A percentile compares a stretch with the other conserved stretches of the same genome.
Evolutionary conservation across 1,139 yeast genomes (phyloP).

Genomic region (Hanseniaspora uvarum): DNA sequence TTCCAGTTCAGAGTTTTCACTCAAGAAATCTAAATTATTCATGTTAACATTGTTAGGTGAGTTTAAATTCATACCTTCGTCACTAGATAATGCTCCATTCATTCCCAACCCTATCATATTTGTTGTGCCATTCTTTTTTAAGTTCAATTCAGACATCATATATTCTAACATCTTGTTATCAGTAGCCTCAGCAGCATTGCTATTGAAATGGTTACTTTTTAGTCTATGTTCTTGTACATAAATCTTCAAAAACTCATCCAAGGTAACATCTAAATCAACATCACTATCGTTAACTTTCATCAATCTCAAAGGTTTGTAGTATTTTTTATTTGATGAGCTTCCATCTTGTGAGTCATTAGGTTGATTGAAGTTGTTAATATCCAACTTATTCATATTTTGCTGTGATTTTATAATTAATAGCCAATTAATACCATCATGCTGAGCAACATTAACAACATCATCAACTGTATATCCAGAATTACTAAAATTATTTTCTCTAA

Average conservation of each 20-base stretch:
- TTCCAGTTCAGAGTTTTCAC: slow-evolving; percentile 29
- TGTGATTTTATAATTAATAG: slow-evolving; percentile 63
- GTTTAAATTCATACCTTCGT: neutral
- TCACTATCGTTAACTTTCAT: slow-evolving; percentile 46
- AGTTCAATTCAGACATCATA: slow-evolving; percentile 9
- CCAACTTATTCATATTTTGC: slow-evolving; percentile 19
- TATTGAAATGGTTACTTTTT: neutral
- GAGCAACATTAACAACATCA: slow-evolving; percentile 56
- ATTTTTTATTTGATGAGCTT: slow-evolving; percentile 34
- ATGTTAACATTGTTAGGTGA: neutral
- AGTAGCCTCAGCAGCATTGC: neutral
- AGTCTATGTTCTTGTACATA: slow-evolving; percentile 38
- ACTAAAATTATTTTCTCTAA: slow-evolving; percentile 30
- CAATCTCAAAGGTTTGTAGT: slow-evolving; percentile 65
- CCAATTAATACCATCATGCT: slow-evolving; percentile 63
- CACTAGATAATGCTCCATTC: neutral
- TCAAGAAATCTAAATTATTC: slow-evolving; percentile 18
- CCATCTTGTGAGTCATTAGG: slow-evolving; percentile 17
- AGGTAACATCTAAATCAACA: slow-evolving; percentile 59
- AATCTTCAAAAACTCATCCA: slow-evolving; percentile 49
- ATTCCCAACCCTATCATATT: neutral
- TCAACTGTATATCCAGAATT: slow-evolving; percentile 44
- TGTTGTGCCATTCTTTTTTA: neutral
- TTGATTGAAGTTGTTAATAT: slow-evolving; percentile 6
- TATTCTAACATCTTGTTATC: slow-evolving; percentile 4